Base-by-base conservation (phyloP, 1,139 yeast species). In the Candida sanyaensis region DNA sequence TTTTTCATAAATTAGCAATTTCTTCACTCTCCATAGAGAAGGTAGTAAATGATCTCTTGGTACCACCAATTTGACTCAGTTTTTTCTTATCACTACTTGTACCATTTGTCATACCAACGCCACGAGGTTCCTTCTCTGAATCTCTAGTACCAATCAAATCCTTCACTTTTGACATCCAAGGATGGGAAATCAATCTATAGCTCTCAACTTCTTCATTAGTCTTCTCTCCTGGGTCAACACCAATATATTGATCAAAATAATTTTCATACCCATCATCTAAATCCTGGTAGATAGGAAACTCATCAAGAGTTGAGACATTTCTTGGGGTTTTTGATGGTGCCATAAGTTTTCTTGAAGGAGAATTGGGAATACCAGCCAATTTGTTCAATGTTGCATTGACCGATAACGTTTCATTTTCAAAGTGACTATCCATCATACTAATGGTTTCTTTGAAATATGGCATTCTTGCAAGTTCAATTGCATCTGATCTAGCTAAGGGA, bases 401-500 rank as follows among this genome's bases (percentile, higher is more conserved):
- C 17, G 49, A 42, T 2, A 41, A 36, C 2, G 30, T 29, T 23
- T 50, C 50, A 12, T 41, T 41, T 17, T 48, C 56, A 39, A 47
- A 45, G 42, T 43, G 42, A 17, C 30, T 39, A 34, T 51, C 55
- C 50, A 52, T 45, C 41, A 45, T 31, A 7, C 29, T 47, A 5
- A 54, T 42, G 6, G 83, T 73, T 21, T 71, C 71, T 46, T 66
- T 65, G 61, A 86, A 86, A 60, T 81, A 87, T 0, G 77, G 67
- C 78, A 80, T 70, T 11, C 66, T 46, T 49, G 81, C 69, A 28
- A 86, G 52, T 6, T 64, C 64, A 5, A 67, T 69, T 4, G 77
- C 83, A 45, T 75, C 73, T 1, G 79, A 74, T 56, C 93, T 72
- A 6, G 65, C 59, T 28, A 66, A 64, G 1, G 92, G 91, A 60